Conservation (phyloP, 2,329 filamentous ascomycete species). For the Diaporthe sp. region DNA sequence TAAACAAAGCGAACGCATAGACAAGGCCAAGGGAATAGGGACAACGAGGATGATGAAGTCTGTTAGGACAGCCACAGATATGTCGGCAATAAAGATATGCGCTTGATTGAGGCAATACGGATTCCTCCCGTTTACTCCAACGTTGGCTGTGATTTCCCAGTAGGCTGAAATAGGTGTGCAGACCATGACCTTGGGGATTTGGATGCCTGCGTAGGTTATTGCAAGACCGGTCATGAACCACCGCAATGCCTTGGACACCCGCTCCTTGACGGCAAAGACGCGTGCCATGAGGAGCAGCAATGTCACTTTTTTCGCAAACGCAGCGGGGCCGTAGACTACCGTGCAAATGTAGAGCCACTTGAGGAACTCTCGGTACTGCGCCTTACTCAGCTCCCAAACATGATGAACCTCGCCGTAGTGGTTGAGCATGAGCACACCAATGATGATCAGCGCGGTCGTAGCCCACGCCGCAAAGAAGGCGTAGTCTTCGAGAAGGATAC, state of each 20-base stretch:
- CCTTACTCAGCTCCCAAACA: slow-evolving; percentile 1
- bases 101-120: slow-evolving; percentile 47
- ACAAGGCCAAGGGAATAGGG: slow-evolving; percentile 49
- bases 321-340: slow-evolving; percentile 42
- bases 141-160: slow-evolving; percentile 41
- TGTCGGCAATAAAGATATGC: slow-evolving; percentile 50
- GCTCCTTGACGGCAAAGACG: slow-evolving; percentile 42
- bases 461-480: neutral
- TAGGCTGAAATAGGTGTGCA: slow-evolving; percentile 43
- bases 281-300: slow-evolving; percentile 45
- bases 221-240: slow-evolving; percentile 39
- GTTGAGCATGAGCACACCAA: neutral
- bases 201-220: slow-evolving; percentile 37
- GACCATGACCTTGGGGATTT: slow-evolving; percentile 39
- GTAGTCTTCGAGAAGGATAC: neutral
- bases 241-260: slow-evolving; percentile 39
- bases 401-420: slow-evolving; percentile 17
- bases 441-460: neutral
- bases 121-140: slow-evolving; percentile 28
- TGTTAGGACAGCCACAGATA: slow-evolving; percentile 48
- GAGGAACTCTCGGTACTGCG: neutral
- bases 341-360: slow-evolving; percentile 39
- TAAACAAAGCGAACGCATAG: slow-evolving; percentile 43
- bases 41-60: slow-evolving; percentile 51
- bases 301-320: slow-evolving; percentile 43